Conservation (phyloP, 169 alveolate species). For the Cryptosporidium canis region DNA sequence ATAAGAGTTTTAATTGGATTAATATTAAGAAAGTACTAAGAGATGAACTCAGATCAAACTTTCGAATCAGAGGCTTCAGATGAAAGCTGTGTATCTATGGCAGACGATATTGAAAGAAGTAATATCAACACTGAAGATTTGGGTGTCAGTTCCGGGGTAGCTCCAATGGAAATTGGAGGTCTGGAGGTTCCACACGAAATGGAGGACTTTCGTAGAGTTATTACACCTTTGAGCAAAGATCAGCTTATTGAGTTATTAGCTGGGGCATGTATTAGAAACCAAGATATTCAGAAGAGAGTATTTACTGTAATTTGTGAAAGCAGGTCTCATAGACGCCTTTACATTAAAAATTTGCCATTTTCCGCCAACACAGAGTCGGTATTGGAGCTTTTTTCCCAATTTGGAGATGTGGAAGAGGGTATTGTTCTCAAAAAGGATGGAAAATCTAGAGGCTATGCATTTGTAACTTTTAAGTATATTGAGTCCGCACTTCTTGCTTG, state of each 20-base stretch:
- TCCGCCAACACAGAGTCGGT: constrained; percentile 79
- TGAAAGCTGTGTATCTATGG: neutral
- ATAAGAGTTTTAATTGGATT: neutral
- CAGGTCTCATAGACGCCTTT: constrained; percentile 79
- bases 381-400: constrained; percentile 75
- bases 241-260: constrained; percentile 81
- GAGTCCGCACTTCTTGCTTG: constrained; percentile 78
- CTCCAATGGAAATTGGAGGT: constrained; percentile 13
- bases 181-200: constrained; percentile 35
- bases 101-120: constrained; percentile 8
- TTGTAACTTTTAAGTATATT: constrained; percentile 80
- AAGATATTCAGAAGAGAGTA: constrained; percentile 73
- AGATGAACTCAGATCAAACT: neutral
- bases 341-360: constrained; percentile 81
- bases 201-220: constrained; percentile 60
- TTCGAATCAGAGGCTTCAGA: constrained; percentile 21
- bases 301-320: constrained; percentile 76
- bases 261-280: constrained; percentile 75
- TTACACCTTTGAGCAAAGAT: constrained; percentile 81
- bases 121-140: constrained; percentile 5
- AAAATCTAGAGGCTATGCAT: constrained; percentile 84
- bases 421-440: constrained; percentile 82
- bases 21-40: neutral
- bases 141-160: neutral
- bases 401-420: constrained; percentile 83